Evolutionary conservation across 768 basidiomycete genomes (phyloP), one percentile per base, ranked within the genome.

Genomic region (Gloeostereum incarnatum): DNA sequence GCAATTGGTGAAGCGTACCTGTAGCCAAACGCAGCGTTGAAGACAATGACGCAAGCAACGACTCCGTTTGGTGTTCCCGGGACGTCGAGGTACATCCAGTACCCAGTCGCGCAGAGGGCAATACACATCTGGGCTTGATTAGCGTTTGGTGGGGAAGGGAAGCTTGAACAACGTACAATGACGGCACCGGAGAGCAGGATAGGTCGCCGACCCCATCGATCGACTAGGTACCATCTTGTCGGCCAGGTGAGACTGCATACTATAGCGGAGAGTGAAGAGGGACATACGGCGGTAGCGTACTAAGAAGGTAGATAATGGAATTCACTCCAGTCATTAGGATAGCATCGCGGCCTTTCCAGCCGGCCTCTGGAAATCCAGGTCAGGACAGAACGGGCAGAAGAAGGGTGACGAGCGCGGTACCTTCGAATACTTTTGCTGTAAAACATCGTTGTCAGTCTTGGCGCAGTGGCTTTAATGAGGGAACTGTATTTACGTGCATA

Each of bases 241-340:
- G 25, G 5, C 29, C 32, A 21, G 24, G 46, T 37, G 33, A 43
- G 26, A 32, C 45, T 41, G 22, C 36, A 35, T 36, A 18, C 43
- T 38, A 36, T 16, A 8, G 7, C 21, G 14, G 32, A 6, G 30
- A 14, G 32, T 13, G n/a, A 36, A 22, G 34, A n/a, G 14, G 18
- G 16, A 58, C 83, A 42, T 47, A 91, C 83, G 91, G 83, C 2
- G 88, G 88, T 31, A 93, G 58, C 5, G 89, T 87, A 52, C 80
- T 82, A 8, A 84, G 59, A 17, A 88, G 49, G 46, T 90, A 90
- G 43, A 90, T 81, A 39, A 86, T 66, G 6, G 83, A 75, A 50
- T 96, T 97, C 51, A 96, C 84, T 1, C 92, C 93, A 6, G 92
- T 89, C 93, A 97, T 97, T 18, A 97, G 66, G 44, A 97, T 75